A percentile compares a stretch with the other conserved stretches of the same genome.
Conservation (phyloP, 257 asterid genomes). For the Schizonepeta tenuifolia region DNA sequence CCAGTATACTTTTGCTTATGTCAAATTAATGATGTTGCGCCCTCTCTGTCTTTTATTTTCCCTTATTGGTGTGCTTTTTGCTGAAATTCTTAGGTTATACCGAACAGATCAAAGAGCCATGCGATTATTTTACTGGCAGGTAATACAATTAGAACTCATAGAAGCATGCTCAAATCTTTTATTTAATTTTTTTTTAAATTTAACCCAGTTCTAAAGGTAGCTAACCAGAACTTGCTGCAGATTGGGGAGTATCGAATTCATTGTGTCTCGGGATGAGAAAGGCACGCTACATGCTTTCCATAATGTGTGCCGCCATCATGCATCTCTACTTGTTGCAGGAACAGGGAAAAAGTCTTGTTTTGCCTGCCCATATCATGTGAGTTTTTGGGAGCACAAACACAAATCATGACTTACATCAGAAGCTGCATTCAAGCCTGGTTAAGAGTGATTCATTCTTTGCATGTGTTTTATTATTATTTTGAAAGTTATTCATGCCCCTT, state of each 20-base stretch:
- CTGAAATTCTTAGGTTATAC: constrained; percentile 52
- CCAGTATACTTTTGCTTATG: constrained; percentile 1
- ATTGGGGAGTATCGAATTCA: constrained; percentile 78
- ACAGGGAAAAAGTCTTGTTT: constrained; percentile 73
- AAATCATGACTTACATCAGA: background rate
- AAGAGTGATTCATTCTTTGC: background rate
- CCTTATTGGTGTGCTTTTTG: background rate
- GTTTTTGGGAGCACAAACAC: constrained; percentile 36
- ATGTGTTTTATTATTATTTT: background rate
- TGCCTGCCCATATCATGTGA: constrained; percentile 95
- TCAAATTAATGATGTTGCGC: background rate
- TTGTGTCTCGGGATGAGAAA: constrained; percentile 71
- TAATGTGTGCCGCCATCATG: constrained; percentile 94
- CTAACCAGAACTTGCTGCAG: constrained; percentile 49
- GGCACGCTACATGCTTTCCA: constrained; percentile 75
- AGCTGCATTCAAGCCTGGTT: background rate
- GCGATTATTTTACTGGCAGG: constrained; percentile 86
- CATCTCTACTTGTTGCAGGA: constrained; percentile 75
- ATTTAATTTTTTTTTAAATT: background rate
- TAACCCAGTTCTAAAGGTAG: constrained; percentile 21
- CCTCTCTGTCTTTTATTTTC: background rate
- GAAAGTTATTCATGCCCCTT: background rate
- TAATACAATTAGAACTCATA: constrained; percentile 28
- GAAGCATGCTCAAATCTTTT: background rate
- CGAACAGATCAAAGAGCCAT: constrained; percentile 68